Evolutionary conservation across 108 stramenopile genomes (phyloP), one percentile per base, ranked within the genome.

Genomic region (Nitzschia palea): DNA sequence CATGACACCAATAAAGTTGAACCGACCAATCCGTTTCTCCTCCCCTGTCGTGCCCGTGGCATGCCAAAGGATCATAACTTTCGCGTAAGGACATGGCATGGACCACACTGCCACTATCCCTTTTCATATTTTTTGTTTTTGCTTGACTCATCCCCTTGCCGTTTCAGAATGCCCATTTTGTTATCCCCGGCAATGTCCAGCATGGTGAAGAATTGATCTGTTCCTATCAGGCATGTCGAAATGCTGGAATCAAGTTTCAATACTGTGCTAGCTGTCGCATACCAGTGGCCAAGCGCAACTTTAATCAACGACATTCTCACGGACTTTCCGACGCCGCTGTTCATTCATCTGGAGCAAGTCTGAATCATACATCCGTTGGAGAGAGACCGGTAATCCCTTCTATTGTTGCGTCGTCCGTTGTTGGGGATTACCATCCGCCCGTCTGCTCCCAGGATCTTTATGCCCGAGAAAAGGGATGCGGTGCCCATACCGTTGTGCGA

Each of bases 261-360:
- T 86, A 81, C 64, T 86, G 86, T 43, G 59, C 79, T 30, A 70
- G 71, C 44, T 86, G 86, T 57, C 76, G 84, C 62, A 65, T 90
- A 18, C 88, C 88, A 6, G 88, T 90, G 14, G 88, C 88, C 29
- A 90, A 90, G 62, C 66, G 88, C 14, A 90, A 90, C 71, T 90
- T 90, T 61, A 68, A 78, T 9, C 84, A 86, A 44, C 76, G 88
- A 37, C 88, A 90, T 62, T 48, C 47, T 4, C 47, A 48, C 18
- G 47, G 47, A 5, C 47, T 48, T 20, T 20, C 47, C 17, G 18
- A 48, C 22, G 47, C 47, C 47, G 22, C 47, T 48, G n/a, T 48
- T 4, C 47, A 48, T 20, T 8, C 47, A n/a, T n/a, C n/a, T n/a
- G n/a, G n/a, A n/a, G n/a, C n/a, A n/a, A n/a, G n/a, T n/a, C n/a